Base-by-base conservation (phyloP, 768 basidiomycete genomes). In the Goffeauzyma gilvescens region DNA sequence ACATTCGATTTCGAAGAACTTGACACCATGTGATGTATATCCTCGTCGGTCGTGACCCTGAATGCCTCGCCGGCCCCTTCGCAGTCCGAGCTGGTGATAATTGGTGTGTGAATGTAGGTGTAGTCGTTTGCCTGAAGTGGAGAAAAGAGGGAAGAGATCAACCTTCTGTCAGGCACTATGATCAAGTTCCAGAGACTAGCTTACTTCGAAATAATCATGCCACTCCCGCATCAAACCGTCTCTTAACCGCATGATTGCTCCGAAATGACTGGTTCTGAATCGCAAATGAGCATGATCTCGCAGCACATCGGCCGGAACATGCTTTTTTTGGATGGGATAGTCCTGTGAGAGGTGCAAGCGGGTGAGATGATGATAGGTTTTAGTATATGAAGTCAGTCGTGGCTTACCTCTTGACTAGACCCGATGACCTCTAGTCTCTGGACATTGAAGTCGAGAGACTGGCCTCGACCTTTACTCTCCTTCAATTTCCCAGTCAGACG, bases 1-100 rank as follows among this genome's bases (percentile, higher is more conserved):
- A n/a, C n/a, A n/a, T n/a, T n/a, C n/a, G n/a, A n/a, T 70, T 67
- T 21, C 3, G 33, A 27, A 22, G 36, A 17, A n/a, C 13, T 32
- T 15, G 45, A 26, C 4, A 24, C 27, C n/a, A n/a, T n/a, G n/a
- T n/a, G 45, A n/a, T n/a, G n/a, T n/a, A n/a, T n/a, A n/a, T n/a
- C n/a, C n/a, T n/a, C 33, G 2, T 44, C 46, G 21, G 49, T 39
- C 5, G 51, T 45, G 8, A 30, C 22, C 5, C 73, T 71, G 62
- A 96, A 96, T 1, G 81, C 74, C 63, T 96, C 89, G 15, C 93
- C 90, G 6, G 81, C 89, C 10, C 89, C 93, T 68, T 98, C 93
- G 41, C 87, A 87, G 60, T 98, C 93, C 53, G 76, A 85, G 13
- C 75, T 74, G 0, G 90, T 95, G 18, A 95, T 65, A 34, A 96